Conservation (phyloP, 2,329 filamentous ascomycete species). For the Teratosphaeria epicoccoides region DNA sequence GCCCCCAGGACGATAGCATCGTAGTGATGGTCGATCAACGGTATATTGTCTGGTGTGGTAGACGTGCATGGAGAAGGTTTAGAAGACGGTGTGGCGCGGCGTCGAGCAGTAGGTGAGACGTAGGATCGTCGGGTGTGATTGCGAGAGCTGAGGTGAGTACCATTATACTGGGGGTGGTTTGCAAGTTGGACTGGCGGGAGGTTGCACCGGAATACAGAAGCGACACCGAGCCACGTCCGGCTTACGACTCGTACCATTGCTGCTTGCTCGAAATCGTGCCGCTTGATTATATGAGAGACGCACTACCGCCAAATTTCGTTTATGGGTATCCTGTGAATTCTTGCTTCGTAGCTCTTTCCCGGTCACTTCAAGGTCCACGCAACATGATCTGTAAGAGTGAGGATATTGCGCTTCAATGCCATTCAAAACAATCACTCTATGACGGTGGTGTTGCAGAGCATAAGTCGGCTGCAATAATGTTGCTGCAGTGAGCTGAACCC, state of each 20-base stretch:
- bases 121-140: neutral
- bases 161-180: no score
- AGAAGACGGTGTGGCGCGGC: conserved; percentile 17
- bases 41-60: conserved; percentile 51
- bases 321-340: neutral
- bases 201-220: neutral
- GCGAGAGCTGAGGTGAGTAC: neutral
- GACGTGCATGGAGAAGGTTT: conserved; percentile 1
- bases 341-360: neutral
- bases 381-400: neutral
- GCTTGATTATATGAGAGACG: neutral
- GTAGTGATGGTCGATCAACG: conserved; percentile 95
- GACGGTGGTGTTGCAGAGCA: neutral
- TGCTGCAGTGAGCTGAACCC: neutral
- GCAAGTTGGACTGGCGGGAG: neutral
- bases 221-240: conserved; percentile 6
- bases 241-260: conserved; percentile 4
- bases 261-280: neutral
- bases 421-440: neutral
- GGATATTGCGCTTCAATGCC: neutral
- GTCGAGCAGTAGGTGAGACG: conserved; percentile 5
- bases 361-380: neutral
- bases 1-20: conserved; percentile 49
- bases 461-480: neutral
- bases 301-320: neutral